These are phyloP conservation scores for Chlamydomonas sphaeroides DNA, from an alignment of 139 green algal genomes.

Conservation along the genomic window DNA sequence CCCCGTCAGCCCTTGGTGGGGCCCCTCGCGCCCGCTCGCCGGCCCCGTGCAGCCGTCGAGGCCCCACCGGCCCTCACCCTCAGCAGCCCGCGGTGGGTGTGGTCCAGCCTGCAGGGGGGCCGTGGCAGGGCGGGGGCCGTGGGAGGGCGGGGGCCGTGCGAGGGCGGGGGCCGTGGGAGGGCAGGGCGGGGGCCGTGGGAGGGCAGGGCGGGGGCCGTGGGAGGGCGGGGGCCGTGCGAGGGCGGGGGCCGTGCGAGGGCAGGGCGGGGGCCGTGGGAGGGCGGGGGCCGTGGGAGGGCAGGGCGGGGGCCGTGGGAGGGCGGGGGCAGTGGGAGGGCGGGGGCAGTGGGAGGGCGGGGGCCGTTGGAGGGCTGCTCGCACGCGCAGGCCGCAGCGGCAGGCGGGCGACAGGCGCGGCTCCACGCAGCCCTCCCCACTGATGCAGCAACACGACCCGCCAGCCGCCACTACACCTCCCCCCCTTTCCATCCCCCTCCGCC, in stretches of 20 bases:
- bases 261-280: no score
- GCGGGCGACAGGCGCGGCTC: background rate
- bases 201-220: background rate
- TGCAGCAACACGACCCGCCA: background rate
- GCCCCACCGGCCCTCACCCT: background rate
- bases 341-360: background rate
- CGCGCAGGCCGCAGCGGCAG: background rate
- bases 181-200: no score
- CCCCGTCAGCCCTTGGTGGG: no score
- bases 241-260: background rate
- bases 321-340: background rate
- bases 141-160: background rate
- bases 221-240: background rate
- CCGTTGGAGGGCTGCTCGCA: no score
- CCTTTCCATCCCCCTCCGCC: background rate
- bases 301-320: background rate
- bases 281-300: no score
- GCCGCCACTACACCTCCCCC: background rate
- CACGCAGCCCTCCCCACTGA: background rate
- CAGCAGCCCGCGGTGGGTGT: conserved; percentile 18
- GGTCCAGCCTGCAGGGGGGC: background rate
- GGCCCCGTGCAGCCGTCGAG: background rate
- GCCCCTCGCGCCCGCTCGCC: background rate
- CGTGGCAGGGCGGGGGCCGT: background rate
- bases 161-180: background rate